Evolutionary conservation across 495 filamentous ascomycete genomes (phyloP).

Genomic region (Trichoderma orchidacearum): DNA sequence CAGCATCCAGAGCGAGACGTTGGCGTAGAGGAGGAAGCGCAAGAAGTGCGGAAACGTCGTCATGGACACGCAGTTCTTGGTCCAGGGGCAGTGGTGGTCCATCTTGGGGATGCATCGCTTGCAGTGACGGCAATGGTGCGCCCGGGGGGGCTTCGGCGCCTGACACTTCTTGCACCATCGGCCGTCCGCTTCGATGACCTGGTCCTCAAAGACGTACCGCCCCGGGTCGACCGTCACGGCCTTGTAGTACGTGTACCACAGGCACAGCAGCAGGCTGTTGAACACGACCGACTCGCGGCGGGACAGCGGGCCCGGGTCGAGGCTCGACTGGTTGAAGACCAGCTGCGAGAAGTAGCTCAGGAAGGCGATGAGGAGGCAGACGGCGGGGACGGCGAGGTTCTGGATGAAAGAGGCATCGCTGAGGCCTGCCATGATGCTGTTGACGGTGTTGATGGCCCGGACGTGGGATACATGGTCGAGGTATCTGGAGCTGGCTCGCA

Average conservation of each 20-base stretch:
- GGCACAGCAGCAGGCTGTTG: constrained; percentile 56
- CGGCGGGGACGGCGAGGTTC: constrained; percentile 50
- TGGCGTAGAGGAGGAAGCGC: constrained; percentile 73
- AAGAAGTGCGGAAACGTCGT: constrained; percentile 82
- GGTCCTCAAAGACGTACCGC: constrained; percentile 26
- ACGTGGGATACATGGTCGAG: background rate
- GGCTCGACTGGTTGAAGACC: constrained; percentile 51
- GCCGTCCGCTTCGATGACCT: background rate
- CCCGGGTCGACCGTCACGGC: constrained; percentile 73
- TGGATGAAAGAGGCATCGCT: constrained; percentile 15
- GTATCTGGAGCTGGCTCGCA: too few relatives aligned
- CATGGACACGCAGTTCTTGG: constrained; percentile 81
- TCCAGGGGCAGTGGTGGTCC: constrained; percentile 99
- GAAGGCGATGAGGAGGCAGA: constrained; percentile 56
- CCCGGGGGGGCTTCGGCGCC: constrained; percentile 66
- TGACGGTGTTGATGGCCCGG: background rate
- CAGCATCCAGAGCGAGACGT: constrained; percentile 47
- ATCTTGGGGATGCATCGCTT: constrained; percentile 86
- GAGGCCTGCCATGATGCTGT: background rate
- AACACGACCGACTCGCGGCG: constrained; percentile 48
- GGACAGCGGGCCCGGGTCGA: constrained; percentile 56
- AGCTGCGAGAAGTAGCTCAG: constrained; percentile 75
- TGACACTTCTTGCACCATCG: constrained; percentile 82
- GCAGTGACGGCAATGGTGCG: constrained; percentile 89
- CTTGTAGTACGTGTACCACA: constrained; percentile 69